Conservation (phyloP, 495 filamentous ascomycete genomes). For the Trichocladium antarcticum region DNA sequence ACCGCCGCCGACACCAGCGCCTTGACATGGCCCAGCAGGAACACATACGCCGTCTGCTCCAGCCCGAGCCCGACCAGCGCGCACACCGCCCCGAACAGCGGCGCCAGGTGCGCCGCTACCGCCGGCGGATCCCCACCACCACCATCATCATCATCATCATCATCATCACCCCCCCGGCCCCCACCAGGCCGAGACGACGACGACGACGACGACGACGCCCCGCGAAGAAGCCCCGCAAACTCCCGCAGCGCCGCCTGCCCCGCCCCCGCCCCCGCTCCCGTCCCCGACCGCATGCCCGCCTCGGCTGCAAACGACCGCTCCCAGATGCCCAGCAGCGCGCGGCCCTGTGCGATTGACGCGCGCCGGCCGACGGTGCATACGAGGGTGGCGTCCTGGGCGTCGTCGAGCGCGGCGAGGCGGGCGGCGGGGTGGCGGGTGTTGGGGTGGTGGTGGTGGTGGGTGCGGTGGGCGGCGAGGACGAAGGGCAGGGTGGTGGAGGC, state of each 20-base stretch:
- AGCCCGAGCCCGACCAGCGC: conserved; percentile 48
- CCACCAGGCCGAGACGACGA: too few species aligned
- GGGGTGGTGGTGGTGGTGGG: background rate
- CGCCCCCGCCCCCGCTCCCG: background rate
- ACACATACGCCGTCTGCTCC: conserved; percentile 68
- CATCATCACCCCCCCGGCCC: too few species aligned
- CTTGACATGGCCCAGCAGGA: conserved; percentile 78
- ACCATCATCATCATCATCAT: background rate
- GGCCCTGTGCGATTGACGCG: conserved; percentile 72
- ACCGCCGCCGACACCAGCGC: conserved; percentile 83
- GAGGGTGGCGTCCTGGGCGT: conserved; percentile 73
- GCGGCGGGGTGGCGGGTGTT: conserved; percentile 33
- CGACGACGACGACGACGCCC: conserved; percentile 5
- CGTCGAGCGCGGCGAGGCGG: conserved; percentile 54
- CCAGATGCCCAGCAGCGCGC: conserved; percentile 82
- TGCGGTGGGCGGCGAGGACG: conserved; percentile 59
- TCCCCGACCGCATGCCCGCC: conserved; percentile 3
- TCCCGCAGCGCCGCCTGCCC: background rate
- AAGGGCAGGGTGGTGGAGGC: conserved; percentile 76
- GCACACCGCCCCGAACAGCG: conserved; percentile 68
- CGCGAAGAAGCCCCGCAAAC: conserved; percentile 29
- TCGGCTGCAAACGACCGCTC: conserved; percentile 64
- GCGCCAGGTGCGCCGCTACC: conserved; percentile 59
- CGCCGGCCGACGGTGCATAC: conserved; percentile 79
- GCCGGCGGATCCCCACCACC: conserved; percentile 15